These are phyloP conservation scores for Schwanniomyces occidentalis DNA, from an alignment of 805 yeast species.

Conservation along the genomic window DNA sequence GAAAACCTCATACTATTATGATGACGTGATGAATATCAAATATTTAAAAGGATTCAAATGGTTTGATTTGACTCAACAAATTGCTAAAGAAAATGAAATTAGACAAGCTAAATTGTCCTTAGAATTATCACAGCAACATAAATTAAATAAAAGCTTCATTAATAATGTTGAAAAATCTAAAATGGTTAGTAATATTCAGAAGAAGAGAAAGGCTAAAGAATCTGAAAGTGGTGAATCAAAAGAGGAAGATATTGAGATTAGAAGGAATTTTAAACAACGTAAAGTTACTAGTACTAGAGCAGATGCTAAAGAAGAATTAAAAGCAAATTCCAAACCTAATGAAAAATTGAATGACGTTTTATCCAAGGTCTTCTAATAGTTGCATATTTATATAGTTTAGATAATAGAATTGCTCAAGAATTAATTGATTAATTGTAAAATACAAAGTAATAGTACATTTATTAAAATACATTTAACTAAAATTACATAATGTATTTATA, in stretches of 20 bases:
- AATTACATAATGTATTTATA: constrained; percentile 1
- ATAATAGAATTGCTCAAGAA: too few relatives aligned
- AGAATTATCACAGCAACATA: constrained; percentile 86
- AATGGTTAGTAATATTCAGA: constrained; percentile 68
- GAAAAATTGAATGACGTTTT: constrained; percentile 50
- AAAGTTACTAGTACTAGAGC: constrained; percentile 67
- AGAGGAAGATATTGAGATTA: constrained; percentile 31
- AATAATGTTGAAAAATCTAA: constrained; percentile 84
- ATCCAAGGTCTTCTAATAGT: constrained; percentile 49
- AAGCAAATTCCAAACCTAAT: constrained; percentile 39
- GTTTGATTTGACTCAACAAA: constrained; percentile 91
- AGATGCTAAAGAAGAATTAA: constrained; percentile 51
- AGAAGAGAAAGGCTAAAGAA: constrained; percentile 40
- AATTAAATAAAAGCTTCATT: constrained; percentile 80
- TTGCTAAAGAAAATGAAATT: constrained; percentile 84
- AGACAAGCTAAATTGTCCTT: constrained; percentile 85
- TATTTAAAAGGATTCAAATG: constrained; percentile 92
- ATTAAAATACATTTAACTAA: constrained; percentile 1
- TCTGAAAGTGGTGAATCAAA: constrained; percentile 13
- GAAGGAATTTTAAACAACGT: constrained; percentile 71
- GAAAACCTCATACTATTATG: constrained; percentile 87
- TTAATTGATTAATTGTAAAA: too few relatives aligned
- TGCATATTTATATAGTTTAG: neutral
- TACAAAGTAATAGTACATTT: too few relatives aligned
- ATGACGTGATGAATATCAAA: constrained; percentile 88